Percentiles rank a stretch among this genome's conserved stretches.
Evolutionary conservation across 1,284 basidiomycete species (phyloP).

Genomic region (Thelephora terrestris): DNA sequence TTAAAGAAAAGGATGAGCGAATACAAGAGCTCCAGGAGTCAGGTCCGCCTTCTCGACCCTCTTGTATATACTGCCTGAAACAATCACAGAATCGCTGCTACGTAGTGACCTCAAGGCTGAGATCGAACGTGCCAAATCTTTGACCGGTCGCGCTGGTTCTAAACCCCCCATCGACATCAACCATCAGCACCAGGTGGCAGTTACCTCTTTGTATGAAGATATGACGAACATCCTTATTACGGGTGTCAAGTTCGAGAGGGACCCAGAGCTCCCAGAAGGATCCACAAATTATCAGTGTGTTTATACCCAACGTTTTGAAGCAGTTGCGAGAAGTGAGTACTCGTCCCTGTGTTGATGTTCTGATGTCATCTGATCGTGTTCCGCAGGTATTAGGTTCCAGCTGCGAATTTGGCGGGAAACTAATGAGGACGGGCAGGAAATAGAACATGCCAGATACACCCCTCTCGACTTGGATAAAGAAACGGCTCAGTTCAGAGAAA

Average conservation of each 20-base stretch:
- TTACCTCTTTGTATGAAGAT: slow-evolving; percentile 30
- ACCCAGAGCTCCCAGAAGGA: slow-evolving; percentile 19
- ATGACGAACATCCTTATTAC: slow-evolving; percentile 29
- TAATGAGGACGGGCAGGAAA: slow-evolving; percentile 28
- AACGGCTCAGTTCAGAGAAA: slow-evolving; percentile 37
- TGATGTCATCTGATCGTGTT: neutral
- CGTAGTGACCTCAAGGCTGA: slow-evolving; percentile 49
- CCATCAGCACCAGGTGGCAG: slow-evolving; percentile 39
- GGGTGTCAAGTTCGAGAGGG: slow-evolving; percentile 20
- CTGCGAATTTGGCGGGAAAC: slow-evolving; percentile 31
- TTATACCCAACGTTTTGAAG: slow-evolving; percentile 15
- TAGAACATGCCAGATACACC: slow-evolving; percentile 45
- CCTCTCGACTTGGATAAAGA: slow-evolving; percentile 59
- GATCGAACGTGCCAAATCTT: slow-evolving; percentile 42
- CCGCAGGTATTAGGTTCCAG: slow-evolving; percentile 49
- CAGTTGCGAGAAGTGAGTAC: slow-evolving; percentile 4
- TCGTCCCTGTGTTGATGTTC: neutral
- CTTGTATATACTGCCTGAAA: neutral
- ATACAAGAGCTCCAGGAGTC: slow-evolving; percentile 35
- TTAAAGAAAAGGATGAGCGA: slow-evolving; percentile 33
- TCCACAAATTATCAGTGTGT: slow-evolving; percentile 22
- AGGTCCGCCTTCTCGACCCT: slow-evolving; percentile 26
- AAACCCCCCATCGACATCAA: slow-evolving; percentile 25
- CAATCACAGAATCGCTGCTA: slow-evolving; percentile 32
- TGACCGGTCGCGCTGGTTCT: slow-evolving; percentile 28